phyloP scores from a whole-genome alignment of 2,329 filamentous ascomycete genomes.

The Acrocalymma vagum region DNA sequence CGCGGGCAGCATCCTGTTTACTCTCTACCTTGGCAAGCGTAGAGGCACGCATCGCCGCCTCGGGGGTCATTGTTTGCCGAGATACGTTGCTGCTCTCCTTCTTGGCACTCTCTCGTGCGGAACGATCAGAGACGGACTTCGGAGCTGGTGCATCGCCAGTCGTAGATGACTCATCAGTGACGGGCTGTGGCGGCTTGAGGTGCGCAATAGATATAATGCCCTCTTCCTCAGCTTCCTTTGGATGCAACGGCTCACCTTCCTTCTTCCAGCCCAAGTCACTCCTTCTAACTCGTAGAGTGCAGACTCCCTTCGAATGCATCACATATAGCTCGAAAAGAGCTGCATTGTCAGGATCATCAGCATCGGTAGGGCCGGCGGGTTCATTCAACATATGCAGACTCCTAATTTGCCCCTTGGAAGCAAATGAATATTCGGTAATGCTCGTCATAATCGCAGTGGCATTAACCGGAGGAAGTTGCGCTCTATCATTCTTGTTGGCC shows the following conservation, averaged over 20 bases:
- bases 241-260: constrained; percentile 85
- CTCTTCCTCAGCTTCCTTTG: constrained; percentile 77
- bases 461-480: constrained; percentile 79
- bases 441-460: constrained; percentile 98
- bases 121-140: constrained; percentile 45
- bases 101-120: constrained; percentile 45
- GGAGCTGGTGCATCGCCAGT: constrained; percentile 43
- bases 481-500: constrained; percentile 56
- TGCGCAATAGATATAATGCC: constrained; percentile 79
- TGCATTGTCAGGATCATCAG: constrained; percentile 69
- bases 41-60: constrained; percentile 49
- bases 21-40: constrained; percentile 52
- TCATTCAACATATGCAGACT: constrained; percentile 88
- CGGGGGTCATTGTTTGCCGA: constrained; percentile 44
- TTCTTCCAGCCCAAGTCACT: constrained; percentile 90
- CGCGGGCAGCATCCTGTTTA: constrained; percentile 50
- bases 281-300: constrained; percentile 84
- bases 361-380: constrained; percentile 67
- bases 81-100: constrained; percentile 44
- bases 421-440: constrained; percentile 92
- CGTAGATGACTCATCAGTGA: constrained; percentile 47
- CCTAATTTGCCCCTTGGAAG: constrained; percentile 83
- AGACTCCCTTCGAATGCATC: constrained; percentile 98
- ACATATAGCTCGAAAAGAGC: constrained; percentile 93
- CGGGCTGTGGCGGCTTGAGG: constrained; percentile 55